Evolutionary conservation across 495 filamentous ascomycete species (phyloP).

Genomic region (Schizothecium vesticola): DNA sequence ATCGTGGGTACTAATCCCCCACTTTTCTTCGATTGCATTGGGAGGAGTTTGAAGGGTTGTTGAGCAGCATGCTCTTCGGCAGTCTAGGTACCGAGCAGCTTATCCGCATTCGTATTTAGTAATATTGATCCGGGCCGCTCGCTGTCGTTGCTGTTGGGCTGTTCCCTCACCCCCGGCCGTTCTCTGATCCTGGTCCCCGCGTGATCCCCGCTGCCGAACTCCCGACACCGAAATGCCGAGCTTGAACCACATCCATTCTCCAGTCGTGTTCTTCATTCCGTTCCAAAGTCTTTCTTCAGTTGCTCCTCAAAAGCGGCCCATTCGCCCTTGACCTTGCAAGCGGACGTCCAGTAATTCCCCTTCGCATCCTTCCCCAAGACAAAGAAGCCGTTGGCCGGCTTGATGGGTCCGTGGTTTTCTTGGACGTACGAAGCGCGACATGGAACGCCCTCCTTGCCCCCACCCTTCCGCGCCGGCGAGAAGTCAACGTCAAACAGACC

Average conservation of each 20-base stretch:
- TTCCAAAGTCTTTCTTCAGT: conserved; percentile 17
- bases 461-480: conserved; percentile 27
- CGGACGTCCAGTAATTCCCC: conserved; percentile 46
- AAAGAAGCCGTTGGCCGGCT: conserved; percentile 29
- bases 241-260: background rate
- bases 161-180: background rate
- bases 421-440: conserved; percentile 25
- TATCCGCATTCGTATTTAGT: background rate
- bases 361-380: conserved; percentile 45
- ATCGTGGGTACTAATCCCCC: background rate
- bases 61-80: background rate
- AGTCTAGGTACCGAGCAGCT: background rate
- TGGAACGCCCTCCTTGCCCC: background rate
- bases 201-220: too few species aligned
- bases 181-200: too few species aligned
- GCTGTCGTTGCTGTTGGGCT: background rate
- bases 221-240: too few species aligned
- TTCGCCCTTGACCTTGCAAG: conserved; percentile 29
- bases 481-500: conserved; percentile 41
- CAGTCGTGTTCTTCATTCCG: background rate
- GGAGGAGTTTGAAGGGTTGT: background rate
- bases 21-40: background rate
- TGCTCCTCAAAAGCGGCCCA: conserved; percentile 34
- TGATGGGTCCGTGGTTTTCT: conserved; percentile 29
- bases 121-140: background rate